Conservation (phyloP, 257 asterid genomes). For the Solanum chiquidenum region DNA sequence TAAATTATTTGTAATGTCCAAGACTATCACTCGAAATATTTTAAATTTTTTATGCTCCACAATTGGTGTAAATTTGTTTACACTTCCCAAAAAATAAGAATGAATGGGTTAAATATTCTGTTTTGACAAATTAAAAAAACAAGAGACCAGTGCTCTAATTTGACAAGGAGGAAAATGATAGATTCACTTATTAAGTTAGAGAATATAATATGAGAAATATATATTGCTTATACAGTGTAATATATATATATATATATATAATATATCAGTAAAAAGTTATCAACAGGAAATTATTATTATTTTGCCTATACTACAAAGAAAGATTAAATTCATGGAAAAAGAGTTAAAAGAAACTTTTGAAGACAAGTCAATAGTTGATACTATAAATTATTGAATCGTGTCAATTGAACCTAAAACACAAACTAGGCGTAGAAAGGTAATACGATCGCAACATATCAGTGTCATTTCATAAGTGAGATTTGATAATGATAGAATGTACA, state of each 20-base stretch:
- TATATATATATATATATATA: too few species aligned
- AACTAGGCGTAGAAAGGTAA: background rate
- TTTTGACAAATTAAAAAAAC: background rate
- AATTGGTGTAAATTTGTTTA: background rate
- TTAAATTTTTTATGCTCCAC: background rate
- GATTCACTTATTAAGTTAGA: background rate
- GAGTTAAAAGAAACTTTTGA: background rate
- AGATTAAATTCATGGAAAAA: background rate
- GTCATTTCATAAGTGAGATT: too few species aligned
- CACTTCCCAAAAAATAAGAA: background rate
- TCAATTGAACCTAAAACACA: background rate
- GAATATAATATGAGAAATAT: background rate
- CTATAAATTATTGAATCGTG: background rate
- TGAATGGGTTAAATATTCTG: background rate
- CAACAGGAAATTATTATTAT: too few species aligned
- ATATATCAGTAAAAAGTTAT: too few species aligned
- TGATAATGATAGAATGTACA: fast-evolving
- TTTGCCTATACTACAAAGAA: background rate
- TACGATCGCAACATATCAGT: fast-evolving
- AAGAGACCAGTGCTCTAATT: background rate
- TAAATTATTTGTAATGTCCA: background rate
- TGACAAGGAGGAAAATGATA: background rate
- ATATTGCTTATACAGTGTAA: background rate
- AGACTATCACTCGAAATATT: background rate
- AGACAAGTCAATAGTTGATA: too few species aligned